These are phyloP conservation scores for Aegilops longissima DNA, from an alignment of 176 grass and related monocot genomes.

Conservation along the genomic window DNA sequence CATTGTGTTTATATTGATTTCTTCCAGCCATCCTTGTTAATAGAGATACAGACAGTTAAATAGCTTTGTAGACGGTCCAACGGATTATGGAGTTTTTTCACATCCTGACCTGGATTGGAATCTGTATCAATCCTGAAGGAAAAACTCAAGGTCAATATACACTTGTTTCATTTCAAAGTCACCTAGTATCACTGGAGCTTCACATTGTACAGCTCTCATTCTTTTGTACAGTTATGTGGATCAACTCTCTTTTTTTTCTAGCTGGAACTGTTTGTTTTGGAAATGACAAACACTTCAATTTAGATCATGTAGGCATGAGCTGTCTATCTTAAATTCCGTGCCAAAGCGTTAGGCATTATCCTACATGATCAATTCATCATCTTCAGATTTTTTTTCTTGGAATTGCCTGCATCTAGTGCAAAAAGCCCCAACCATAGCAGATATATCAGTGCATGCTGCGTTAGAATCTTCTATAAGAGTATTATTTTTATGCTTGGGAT, in stretches of 20 bases:
- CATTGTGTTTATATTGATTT: conserved; percentile 12
- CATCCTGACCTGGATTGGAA: conserved; percentile 87
- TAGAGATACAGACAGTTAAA: conserved; percentile 87
- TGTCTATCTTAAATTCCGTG: conserved; percentile 1
- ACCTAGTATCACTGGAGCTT: conserved; percentile 14
- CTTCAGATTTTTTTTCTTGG: not conserved
- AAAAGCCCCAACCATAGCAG: not conserved
- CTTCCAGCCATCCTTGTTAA: conserved; percentile 76
- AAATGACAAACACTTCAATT: not conserved
- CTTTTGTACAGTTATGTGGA: conserved; percentile 46
- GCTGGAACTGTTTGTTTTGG: conserved; percentile 16
- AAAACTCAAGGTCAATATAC: conserved; percentile 32
- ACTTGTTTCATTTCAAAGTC: conserved; percentile 32
- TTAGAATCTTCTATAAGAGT: not conserved
- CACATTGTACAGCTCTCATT: not conserved
- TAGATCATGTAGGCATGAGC: not conserved
- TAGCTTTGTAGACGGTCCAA: conserved; percentile 90
- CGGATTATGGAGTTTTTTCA: conserved; percentile 94
- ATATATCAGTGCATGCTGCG: not conserved
- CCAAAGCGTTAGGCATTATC: not conserved
- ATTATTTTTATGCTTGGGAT: not conserved
- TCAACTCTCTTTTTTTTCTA: not conserved
- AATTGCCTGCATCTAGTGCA: not conserved
- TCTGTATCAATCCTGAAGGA: conserved; percentile 72
- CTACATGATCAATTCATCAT: not conserved